Evolutionary conservation across 495 filamentous ascomycete species (phyloP), one percentile per base, ranked within the genome.

Genomic region (Mycothermus thermophilus): DNA sequence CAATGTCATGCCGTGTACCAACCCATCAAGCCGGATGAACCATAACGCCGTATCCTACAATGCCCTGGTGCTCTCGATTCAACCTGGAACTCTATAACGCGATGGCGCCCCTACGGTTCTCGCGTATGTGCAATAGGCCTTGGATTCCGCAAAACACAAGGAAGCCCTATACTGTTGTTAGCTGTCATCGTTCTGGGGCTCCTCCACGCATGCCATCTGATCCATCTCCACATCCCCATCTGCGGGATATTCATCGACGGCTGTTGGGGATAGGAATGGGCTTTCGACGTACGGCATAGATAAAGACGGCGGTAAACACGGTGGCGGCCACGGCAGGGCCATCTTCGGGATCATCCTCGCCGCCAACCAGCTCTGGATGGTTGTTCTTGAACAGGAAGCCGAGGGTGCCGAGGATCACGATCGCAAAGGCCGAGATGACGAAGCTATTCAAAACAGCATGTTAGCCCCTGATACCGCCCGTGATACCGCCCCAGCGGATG

Each of bases 241-340:
- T 11, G 11, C 22, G 22, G 22, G 22, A 25, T 25, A 11, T 25
- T 25, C 6, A 25, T 25, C 11, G 6, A 6, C 6, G 6, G 22
- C 22, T 25, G 22, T 25, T n/a, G n/a, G n/a, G n/a, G n/a, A n/a
- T n/a, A n/a, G n/a, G n/a, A n/a, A n/a, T n/a, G n/a, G n/a, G n/a
- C n/a, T n/a, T n/a, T n/a, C n/a, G n/a, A n/a, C n/a, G n/a, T 77
- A 93, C 84, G 47, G 62, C 70, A 50, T 94, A 94, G 42, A 94
- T 78, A 20, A 81, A 60, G 15, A 94, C 84, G 33, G 86, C 83
- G 17, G 73, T 75, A 48, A 92, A 93, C 18, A 92, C 72, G 10
- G 83, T 83, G 9, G 64, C 77, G 5, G 85, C 86, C 27, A 93
- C 83, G 18, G 77, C 79, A 23, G 63, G 57, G 15, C 80, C 80